These are phyloP conservation scores for Scytalidium sp. DNA, from an alignment of 2,329 filamentous ascomycete species.

Conservation along the genomic window DNA sequence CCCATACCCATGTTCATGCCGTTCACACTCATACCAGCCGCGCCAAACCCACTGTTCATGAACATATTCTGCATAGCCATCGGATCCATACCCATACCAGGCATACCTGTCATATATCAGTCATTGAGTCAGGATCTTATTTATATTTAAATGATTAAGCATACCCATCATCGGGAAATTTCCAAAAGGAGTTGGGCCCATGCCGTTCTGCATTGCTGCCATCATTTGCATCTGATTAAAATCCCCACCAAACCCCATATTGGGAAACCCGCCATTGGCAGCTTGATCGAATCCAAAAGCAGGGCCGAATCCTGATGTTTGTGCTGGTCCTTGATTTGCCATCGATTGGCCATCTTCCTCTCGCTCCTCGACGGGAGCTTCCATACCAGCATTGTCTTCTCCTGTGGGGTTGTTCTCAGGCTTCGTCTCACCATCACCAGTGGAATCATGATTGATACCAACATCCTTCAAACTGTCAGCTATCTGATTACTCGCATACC, in stretches of 20 bases:
- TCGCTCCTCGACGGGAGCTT: conserved; percentile 12
- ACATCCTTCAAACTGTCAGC: conserved; percentile 26
- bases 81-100: conserved; percentile 81
- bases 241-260: conserved; percentile 53
- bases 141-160: conserved; percentile 32
- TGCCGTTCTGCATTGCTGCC: conserved; percentile 73
- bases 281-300: conserved; percentile 40
- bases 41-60: conserved; percentile 75
- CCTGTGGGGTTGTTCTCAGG: conserved; percentile 6
- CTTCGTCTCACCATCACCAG: conserved; percentile 14
- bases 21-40: conserved; percentile 77
- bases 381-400: conserved; percentile 9
- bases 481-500: conserved; percentile 12
- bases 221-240: conserved; percentile 80
- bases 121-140: conserved; percentile 10
- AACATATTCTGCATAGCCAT: conserved; percentile 72
- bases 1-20: conserved; percentile 75
- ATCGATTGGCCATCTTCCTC: conserved; percentile 13
- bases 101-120: conserved; percentile 57
- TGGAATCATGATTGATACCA: conserved; percentile 28
- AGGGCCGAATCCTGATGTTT: conserved; percentile 23
- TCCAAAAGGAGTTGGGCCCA: conserved; percentile 52
- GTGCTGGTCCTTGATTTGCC: conserved; percentile 1
- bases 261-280: conserved; percentile 26
- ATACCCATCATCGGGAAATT: conserved; percentile 83